These are phyloP conservation scores for Magnaporthiopsis incrustans DNA, from an alignment of 2,329 filamentous ascomycete genomes.

Conservation along the genomic window DNA sequence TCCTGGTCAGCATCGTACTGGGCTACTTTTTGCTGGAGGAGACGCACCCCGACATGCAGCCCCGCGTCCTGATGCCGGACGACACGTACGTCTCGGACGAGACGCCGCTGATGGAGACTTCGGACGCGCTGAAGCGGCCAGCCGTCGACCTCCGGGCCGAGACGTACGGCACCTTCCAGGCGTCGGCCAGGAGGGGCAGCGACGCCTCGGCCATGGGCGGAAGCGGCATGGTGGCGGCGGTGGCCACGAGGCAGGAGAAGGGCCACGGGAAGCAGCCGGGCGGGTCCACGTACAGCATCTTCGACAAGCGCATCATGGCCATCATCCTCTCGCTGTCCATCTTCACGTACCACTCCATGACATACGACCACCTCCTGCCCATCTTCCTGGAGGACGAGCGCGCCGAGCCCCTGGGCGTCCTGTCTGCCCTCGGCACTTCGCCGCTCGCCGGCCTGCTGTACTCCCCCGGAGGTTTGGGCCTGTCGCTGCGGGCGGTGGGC, in stretches of 20 bases:
- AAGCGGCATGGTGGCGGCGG: neutral
- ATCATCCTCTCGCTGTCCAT: conserved; percentile 77
- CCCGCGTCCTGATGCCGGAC: conserved; percentile 36
- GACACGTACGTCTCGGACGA: conserved; percentile 51
- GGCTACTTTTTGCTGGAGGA: conserved; percentile 80
- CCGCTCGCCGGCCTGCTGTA: conserved; percentile 30
- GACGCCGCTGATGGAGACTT: conserved; percentile 68
- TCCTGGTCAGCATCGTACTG: conserved; percentile 69
- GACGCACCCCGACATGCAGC: conserved; percentile 78
- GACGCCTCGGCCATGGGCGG: neutral
- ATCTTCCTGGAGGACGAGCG: conserved; percentile 84
- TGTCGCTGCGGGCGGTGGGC: conserved; percentile 55
- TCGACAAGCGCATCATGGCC: conserved; percentile 58
- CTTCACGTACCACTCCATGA: conserved; percentile 94
- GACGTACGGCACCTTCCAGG: conserved; percentile 67
- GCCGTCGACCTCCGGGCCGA: conserved; percentile 69
- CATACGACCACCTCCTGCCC: conserved; percentile 82
- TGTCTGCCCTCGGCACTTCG: conserved; percentile 9
- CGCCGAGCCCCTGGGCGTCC: conserved; percentile 17
- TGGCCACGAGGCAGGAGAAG: conserved; percentile 4
- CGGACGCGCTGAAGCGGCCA: conserved; percentile 65
- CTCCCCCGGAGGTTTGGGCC: conserved; percentile 53
- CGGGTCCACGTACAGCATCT: conserved; percentile 32
- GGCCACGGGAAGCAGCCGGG: conserved; percentile 7
- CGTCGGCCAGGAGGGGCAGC: conserved; percentile 30